These are phyloP conservation scores for Colletotrichum navitas DNA, from an alignment of 2,329 filamentous ascomycete species.

Conservation along the genomic window DNA sequence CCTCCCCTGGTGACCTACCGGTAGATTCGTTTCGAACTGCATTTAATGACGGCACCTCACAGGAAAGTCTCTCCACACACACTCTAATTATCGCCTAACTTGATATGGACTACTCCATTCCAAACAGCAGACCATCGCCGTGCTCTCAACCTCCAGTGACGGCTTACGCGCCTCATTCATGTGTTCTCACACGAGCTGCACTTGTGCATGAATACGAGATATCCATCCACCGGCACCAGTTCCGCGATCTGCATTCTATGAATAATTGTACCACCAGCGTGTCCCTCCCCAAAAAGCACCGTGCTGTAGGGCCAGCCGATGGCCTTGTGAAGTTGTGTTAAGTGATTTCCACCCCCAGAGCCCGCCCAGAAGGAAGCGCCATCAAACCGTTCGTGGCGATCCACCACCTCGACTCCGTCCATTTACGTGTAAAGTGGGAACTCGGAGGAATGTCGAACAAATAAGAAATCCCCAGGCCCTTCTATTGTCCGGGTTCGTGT, in stretches of 20 bases:
- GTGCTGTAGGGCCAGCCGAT: slow-evolving; percentile 23
- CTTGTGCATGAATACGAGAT: slow-evolving; percentile 41
- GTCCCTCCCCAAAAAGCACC: slow-evolving; percentile 6
- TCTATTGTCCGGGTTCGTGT: neutral
- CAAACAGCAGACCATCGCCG: slow-evolving; percentile 16
- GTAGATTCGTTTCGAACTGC: slow-evolving; percentile 23
- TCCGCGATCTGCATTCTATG: slow-evolving; percentile 25
- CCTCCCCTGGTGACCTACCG: slow-evolving; percentile 27
- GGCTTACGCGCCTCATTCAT: slow-evolving; percentile 18
- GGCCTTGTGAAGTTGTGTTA: slow-evolving; percentile 19
- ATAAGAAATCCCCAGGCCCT: neutral
- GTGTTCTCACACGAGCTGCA: slow-evolving; percentile 20
- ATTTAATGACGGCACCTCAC: slow-evolving; percentile 21
- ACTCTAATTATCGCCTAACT: neutral
- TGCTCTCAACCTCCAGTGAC: slow-evolving; percentile 18
- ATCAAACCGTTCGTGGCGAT: slow-evolving; percentile 25
- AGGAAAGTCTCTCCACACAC: slow-evolving; percentile 12
- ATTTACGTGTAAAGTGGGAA: neutral
- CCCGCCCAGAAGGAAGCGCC: slow-evolving; percentile 17
- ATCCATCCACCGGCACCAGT: slow-evolving; percentile 24
- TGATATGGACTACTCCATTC: slow-evolving; percentile 18
- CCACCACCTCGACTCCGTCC: slow-evolving; percentile 1
- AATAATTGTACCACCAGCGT: slow-evolving; percentile 18
- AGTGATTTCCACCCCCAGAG: neutral
- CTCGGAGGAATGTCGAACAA: slow-evolving; percentile 4